phyloP scores from a whole-genome alignment of 805 yeast species.

The Lipomyces japonicus region DNA sequence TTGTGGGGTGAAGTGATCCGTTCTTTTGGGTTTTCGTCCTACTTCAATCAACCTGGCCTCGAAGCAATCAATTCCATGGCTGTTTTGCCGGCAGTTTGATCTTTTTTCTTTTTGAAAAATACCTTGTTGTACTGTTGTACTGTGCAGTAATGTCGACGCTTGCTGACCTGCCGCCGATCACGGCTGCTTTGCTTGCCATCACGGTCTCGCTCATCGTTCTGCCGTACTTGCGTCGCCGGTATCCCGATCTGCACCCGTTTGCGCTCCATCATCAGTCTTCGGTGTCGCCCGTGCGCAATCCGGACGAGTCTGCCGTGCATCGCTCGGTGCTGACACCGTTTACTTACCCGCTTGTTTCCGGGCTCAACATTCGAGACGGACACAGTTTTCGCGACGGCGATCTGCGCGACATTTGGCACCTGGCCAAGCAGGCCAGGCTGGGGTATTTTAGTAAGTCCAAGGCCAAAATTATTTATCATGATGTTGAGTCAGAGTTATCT shows the following conservation, averaged over 20 bases:
- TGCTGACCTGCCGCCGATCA: slow-evolving; percentile 13
- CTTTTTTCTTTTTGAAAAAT: too few species aligned
- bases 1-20: too few species aligned
- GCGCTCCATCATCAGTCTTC: slow-evolving; percentile 54
- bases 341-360: slow-evolving; percentile 64
- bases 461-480: slow-evolving; percentile 9
- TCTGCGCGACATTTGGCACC: slow-evolving; percentile 64
- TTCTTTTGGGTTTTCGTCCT: too few species aligned
- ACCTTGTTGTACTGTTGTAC: too few species aligned
- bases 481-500: slow-evolving; percentile 10
- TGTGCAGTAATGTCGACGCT: too few species aligned
- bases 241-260: slow-evolving; percentile 39
- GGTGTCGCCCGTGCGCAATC: slow-evolving; percentile 58
- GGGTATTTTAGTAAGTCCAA: slow-evolving; percentile 31
- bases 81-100: too few species aligned
- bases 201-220: slow-evolving; percentile 19
- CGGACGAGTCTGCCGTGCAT: slow-evolving; percentile 69
- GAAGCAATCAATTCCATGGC: too few species aligned
- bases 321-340: slow-evolving; percentile 72
- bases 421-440: slow-evolving; percentile 38
- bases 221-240: slow-evolving; percentile 27
- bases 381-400: slow-evolving; percentile 72
- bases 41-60: too few species aligned
- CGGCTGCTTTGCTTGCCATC: slow-evolving; percentile 7
- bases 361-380: slow-evolving; percentile 60